Percentiles rank a stretch among this genome's conserved stretches.
These are phyloP conservation scores for Coemansia sp. DNA, from an alignment of 192 early-diverging fungal species.

Conservation along the genomic window DNA sequence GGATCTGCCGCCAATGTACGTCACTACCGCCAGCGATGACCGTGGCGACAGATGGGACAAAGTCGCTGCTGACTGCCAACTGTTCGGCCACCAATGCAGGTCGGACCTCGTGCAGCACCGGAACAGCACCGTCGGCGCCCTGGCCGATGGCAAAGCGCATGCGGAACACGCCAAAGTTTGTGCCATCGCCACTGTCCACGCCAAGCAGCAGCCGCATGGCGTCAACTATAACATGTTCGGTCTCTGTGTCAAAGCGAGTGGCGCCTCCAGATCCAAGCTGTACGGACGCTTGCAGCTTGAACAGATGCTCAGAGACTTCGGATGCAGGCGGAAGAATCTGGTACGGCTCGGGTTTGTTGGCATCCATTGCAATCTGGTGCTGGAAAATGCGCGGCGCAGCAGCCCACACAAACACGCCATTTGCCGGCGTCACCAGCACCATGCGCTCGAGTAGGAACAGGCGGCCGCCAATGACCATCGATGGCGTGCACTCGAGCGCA, in stretches of 20 bases:
- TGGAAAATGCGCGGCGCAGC: slow-evolving; percentile 12
- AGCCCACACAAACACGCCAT: slow-evolving; percentile 36
- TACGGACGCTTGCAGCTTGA: slow-evolving; percentile 14
- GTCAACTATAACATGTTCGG: slow-evolving; percentile 14
- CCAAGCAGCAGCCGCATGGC: slow-evolving; percentile 28
- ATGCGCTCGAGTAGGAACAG: slow-evolving; percentile 22
- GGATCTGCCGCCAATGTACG: too few species aligned
- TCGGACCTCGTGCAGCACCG: slow-evolving; percentile 22
- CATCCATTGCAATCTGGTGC: slow-evolving; percentile 7
- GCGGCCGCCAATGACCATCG: slow-evolving; percentile 19
- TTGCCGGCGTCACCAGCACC: slow-evolving; percentile 39
- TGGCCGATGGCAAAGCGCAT: slow-evolving; percentile 30
- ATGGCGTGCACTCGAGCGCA: slow-evolving; percentile 32
- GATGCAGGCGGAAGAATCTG: slow-evolving; percentile 23
- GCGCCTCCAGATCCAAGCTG: slow-evolving; percentile 16
- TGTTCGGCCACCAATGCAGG: slow-evolving; percentile 24
- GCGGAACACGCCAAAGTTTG: slow-evolving; percentile 44
- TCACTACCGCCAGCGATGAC: slow-evolving; percentile 18
- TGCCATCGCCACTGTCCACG: slow-evolving; percentile 28
- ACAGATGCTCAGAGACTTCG: slow-evolving; percentile 18
- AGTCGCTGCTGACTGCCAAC: slow-evolving; percentile 6
- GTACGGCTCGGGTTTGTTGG: slow-evolving; percentile 31
- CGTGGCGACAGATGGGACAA: slow-evolving; percentile 18
- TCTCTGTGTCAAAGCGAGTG: slow-evolving; percentile 4
- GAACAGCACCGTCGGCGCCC: slow-evolving; percentile 5